phyloP scores from a whole-genome alignment of 148 eudicot genomes.

The Oxyria digyna region DNA sequence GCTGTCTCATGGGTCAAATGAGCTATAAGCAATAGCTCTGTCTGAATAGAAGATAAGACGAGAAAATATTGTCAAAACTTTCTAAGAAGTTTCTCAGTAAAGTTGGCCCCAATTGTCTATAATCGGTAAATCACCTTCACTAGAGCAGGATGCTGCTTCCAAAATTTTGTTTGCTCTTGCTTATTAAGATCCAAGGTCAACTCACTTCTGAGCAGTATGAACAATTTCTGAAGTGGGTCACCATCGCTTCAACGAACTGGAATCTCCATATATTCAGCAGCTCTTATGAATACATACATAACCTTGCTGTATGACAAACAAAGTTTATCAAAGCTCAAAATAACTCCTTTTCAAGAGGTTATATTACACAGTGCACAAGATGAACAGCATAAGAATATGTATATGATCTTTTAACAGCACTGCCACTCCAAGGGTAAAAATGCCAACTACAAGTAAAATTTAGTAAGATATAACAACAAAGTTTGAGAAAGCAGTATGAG shows the following conservation, averaged over 20 bases:
- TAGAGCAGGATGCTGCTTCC: constrained; percentile 94
- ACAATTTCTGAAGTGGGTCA: constrained; percentile 81
- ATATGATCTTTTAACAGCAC: background rate
- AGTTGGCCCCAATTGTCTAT: too few relatives aligned
- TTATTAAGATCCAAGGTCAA: constrained; percentile 77
- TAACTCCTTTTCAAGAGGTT: background rate
- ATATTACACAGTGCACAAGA: background rate
- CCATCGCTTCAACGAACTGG: constrained; percentile 80
- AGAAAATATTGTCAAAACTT: background rate
- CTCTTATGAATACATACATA: constrained; percentile 81
- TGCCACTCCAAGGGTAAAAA: background rate
- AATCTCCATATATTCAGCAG: constrained; percentile 84
- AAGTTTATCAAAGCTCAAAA: too few relatives aligned
- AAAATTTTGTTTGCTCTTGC: constrained; percentile 94
- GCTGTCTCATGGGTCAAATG: constrained; percentile 66
- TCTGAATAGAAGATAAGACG: constrained; percentile 26
- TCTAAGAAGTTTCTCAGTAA: too few relatives aligned
- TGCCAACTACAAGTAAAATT: background rate
- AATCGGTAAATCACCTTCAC: constrained; percentile 50
- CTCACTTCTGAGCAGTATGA: constrained; percentile 74
- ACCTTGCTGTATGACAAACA: constrained; percentile 48
- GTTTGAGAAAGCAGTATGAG: background rate
- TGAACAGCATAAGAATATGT: background rate
- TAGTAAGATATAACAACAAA: background rate
- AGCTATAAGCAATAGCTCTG: constrained; percentile 83